Conservation (phyloP, 2,329 filamentous ascomycete genomes). For the Talaromyces sp. region DNA sequence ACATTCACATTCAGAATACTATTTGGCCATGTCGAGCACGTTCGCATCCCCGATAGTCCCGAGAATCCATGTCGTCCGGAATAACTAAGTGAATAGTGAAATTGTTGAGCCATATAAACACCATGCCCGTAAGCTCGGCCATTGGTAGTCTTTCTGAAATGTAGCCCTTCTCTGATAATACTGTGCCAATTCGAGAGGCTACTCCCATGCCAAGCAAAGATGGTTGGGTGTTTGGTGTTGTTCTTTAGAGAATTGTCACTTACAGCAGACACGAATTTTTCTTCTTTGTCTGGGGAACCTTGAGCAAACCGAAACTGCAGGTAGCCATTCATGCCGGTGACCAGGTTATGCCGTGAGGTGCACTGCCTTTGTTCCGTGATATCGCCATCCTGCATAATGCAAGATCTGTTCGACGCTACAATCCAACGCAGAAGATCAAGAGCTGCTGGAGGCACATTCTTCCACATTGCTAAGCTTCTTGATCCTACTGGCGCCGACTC, state of each 20-base stretch:
- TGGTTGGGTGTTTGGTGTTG: conserved; percentile 56
- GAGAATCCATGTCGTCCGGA: conserved; percentile 3
- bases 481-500: conserved; percentile 4
- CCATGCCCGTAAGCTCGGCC: conserved; percentile 74
- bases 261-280: conserved; percentile 65
- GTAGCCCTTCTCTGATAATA: conserved; percentile 76
- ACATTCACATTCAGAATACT: conserved; percentile 58
- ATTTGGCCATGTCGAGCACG: conserved; percentile 55
- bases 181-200: conserved; percentile 77
- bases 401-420: conserved; percentile 82
- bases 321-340: conserved; percentile 63
- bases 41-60: conserved; percentile 16
- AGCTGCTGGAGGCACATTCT: conserved; percentile 61
- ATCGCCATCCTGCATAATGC: conserved; percentile 70
- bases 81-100: conserved; percentile 57
- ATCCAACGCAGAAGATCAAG: conserved; percentile 77
- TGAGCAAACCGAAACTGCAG: conserved; percentile 85
- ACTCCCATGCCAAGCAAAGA: conserved; percentile 88
- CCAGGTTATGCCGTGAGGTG: conserved; percentile 44
- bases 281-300: conserved; percentile 82
- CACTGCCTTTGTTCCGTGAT: conserved; percentile 16
- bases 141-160: conserved; percentile 60
- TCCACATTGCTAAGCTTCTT: conserved; percentile 51
- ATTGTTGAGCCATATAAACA: conserved; percentile 69
- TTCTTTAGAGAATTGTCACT: conserved; percentile 34